Percentiles rank a stretch among this genome's conserved stretches.
Evolutionary conservation across 2,329 filamentous ascomycete species (phyloP).

Genomic region (Aspergillus sp.): DNA sequence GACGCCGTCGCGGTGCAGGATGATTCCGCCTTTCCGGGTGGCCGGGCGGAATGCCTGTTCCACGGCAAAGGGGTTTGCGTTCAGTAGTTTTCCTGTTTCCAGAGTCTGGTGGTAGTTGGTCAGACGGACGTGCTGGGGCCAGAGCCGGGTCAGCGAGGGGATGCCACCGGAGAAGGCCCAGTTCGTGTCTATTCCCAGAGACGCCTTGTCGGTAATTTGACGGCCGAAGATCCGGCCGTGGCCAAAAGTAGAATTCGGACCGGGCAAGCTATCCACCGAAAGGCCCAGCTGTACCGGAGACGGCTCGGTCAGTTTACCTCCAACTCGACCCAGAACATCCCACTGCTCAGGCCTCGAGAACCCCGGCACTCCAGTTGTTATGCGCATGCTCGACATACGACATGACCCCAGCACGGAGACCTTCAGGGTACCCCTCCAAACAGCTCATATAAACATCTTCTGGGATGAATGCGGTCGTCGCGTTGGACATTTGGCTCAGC

Average conservation of each 20-base stretch:
- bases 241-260: conserved; percentile 50
- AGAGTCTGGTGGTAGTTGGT: background rate
- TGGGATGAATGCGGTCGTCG: background rate
- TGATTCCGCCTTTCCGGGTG: background rate
- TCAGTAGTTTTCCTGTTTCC: background rate
- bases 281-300: background rate
- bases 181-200: conserved; percentile 49
- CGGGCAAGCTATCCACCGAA: background rate
- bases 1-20: background rate
- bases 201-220: conserved; percentile 43
- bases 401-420: background rate
- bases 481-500: background rate
- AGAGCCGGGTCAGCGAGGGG: conserved; percentile 47
- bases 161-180: conserved; percentile 47
- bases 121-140: conserved; percentile 37
- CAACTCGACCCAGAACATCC: background rate
- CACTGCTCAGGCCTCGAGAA: background rate
- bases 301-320: background rate
- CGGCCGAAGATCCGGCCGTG: conserved; percentile 41
- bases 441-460: background rate
- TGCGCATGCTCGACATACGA: background rate
- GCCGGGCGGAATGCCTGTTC: background rate
- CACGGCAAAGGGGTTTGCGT: background rate
- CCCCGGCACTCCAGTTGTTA: background rate
- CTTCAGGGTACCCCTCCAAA: background rate